phyloP scores from a whole-genome alignment of 208 protist species.

The Acanthamoeba royreba region DNA sequence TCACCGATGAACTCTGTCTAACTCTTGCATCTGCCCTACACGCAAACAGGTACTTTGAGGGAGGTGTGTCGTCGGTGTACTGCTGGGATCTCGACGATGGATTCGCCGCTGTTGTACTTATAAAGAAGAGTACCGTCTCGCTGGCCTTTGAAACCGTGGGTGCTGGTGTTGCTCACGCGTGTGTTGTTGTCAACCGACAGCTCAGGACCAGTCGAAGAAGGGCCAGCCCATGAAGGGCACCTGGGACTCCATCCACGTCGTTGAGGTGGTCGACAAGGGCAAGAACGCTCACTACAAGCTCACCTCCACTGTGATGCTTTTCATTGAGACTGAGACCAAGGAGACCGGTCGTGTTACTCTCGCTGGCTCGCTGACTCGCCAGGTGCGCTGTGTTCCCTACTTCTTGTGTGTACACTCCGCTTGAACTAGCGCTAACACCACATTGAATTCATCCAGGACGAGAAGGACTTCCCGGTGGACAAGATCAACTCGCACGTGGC shows the following conservation, averaged over 20 bases:
- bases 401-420: not conserved
- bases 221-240: constrained; percentile 79
- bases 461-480: constrained; percentile 62
- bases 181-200: constrained; percentile 27
- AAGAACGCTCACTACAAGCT: constrained; percentile 79
- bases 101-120: constrained; percentile 83
- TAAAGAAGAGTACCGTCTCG: constrained; percentile 80
- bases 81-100: constrained; percentile 83
- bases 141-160: not conserved
- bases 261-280: constrained; percentile 76
- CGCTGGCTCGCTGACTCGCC: constrained; percentile 77
- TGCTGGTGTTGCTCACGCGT: not conserved
- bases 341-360: constrained; percentile 73
- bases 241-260: constrained; percentile 87
- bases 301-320: constrained; percentile 83
- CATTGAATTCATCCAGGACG: constrained; percentile 39
- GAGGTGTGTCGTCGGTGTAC: constrained; percentile 85
- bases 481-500: constrained; percentile 72
- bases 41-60: constrained; percentile 84
- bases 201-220: constrained; percentile 76
- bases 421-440: not conserved
- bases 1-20: not conserved
- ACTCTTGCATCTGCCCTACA: no score
- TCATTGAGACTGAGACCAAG: constrained; percentile 72
- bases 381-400: constrained; percentile 4